Evolutionary conservation across 2,329 filamentous ascomycete genomes (phyloP).

Genomic region (Tetracladium maxilliforme): DNA sequence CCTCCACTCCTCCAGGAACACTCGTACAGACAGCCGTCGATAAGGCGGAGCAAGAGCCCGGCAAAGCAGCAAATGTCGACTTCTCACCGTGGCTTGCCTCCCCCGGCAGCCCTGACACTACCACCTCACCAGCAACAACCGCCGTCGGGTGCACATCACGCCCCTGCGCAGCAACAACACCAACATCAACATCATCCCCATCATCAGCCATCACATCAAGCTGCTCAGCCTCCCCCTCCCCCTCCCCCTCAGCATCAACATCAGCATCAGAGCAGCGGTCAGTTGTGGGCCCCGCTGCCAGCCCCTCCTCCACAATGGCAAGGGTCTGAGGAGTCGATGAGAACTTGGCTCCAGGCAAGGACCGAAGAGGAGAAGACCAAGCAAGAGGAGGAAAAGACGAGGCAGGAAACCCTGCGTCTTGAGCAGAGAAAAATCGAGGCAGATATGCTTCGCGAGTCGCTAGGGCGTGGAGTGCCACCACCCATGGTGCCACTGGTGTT

Average conservation of each 20-base stretch:
- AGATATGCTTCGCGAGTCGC: slow-evolving; percentile 54
- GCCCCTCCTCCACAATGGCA: slow-evolving; percentile 51
- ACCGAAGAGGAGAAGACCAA: slow-evolving; percentile 58
- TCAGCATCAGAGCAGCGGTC: slow-evolving; percentile 8
- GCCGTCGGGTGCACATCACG: slow-evolving; percentile 5
- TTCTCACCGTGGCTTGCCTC: slow-evolving; percentile 55
- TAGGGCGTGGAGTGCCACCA: slow-evolving; percentile 57
- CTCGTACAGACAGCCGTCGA: too few relatives aligned
- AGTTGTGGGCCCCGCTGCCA: slow-evolving; percentile 39
- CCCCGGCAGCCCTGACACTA: slow-evolving; percentile 50
- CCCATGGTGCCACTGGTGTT: slow-evolving; percentile 64
- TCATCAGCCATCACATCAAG: slow-evolving; percentile 4
- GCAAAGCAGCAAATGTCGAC: slow-evolving; percentile 47
- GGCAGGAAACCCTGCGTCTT: slow-evolving; percentile 47
- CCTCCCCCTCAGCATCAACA: slow-evolving; percentile 17
- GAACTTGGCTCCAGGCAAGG: slow-evolving; percentile 55
- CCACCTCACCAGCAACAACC: slow-evolving; percentile 27
- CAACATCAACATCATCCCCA: slow-evolving; percentile 17
- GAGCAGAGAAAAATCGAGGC: slow-evolving; percentile 62
- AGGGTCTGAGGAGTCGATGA: slow-evolving; percentile 55
- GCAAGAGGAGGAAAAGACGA: slow-evolving; percentile 59
- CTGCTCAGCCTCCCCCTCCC: slow-evolving; percentile 10
- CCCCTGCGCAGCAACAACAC: slow-evolving; percentile 10
- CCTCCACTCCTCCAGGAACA: slow-evolving; percentile 13
- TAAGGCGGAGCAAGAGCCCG: slow-evolving; percentile 31